Base-by-base conservation (phyloP, 169 alveolate species). In the Toxoplasma gondii region DNA sequence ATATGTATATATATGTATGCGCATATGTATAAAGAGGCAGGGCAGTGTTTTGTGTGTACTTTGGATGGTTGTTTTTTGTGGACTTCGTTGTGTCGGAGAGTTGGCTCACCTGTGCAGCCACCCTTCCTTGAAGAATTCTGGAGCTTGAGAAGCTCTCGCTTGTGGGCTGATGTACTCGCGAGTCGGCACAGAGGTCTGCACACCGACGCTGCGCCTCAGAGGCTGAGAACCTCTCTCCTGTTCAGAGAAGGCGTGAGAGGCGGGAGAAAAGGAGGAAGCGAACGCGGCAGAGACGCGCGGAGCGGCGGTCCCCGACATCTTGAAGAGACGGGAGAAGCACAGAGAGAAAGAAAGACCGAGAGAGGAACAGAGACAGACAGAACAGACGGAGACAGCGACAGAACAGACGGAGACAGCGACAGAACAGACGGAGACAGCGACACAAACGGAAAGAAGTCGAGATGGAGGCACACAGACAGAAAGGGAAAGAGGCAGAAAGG, bases 121-220 rank as follows among this genome's bases (percentile, higher is more conserved):
- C 2, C 84, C 84, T 12, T 74, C 45, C n/a, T 74, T 74, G 43
- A 74, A 74, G 84, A 34, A 36, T n/a, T 74, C 84, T 16, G 84
- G 84, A 31, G 84, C 84, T n/a, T 74, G 84, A 31, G 84, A 74
- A n/a, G 84, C 84, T 17, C 84, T 41, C 9, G 84, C 84, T 44
- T 36, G 39, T 9, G 84, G 84, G 39, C 84, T 44, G 10, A 74
- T 36, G 22, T 74, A 74, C 84, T 74, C 84, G 1, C 84, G 84
- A 12, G n/a, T 74, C 44, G 84, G 84, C 24, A 74, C 44, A 34
- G 39, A 17, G 1, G 84, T 74, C 84, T 74, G 84, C 5, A 74
- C 84, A 27, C 84, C 84, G 43, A 31, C 39, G 84, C 19, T 4
- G 1, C 84, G 41, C 39, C 84, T 74, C 9, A 9, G 41, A 29